A percentile compares a stretch with the other conserved stretches of the same genome.
Conservation (phyloP, 495 filamentous ascomycete species). For the Penicillium soppii region DNA sequence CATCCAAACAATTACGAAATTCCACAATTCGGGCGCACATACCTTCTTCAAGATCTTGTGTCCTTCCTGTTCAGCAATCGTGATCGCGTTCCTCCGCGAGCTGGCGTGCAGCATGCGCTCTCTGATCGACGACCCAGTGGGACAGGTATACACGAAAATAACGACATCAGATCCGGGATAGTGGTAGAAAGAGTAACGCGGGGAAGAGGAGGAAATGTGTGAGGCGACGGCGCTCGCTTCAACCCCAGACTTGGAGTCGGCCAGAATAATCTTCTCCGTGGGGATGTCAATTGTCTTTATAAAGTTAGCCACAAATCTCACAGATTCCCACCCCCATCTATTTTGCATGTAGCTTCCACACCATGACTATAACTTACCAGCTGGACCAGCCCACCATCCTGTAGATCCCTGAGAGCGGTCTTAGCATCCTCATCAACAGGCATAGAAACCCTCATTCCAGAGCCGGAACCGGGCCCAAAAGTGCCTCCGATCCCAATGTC, state of each 20-base stretch:
- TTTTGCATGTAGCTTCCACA: conserved; percentile 2
- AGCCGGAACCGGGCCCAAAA: conserved; percentile 53
- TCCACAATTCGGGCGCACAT: conserved; percentile 10
- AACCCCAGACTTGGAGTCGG: conserved; percentile 50
- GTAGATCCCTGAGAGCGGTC: conserved; percentile 60
- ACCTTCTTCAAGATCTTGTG: conserved; percentile 75
- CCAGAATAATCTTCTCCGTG: conserved; percentile 77
- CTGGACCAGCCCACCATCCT: conserved; percentile 67
- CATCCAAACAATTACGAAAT: conserved; percentile 6
- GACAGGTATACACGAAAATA: conserved; percentile 94
- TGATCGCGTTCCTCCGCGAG: conserved; percentile 69
- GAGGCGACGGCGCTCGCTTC: conserved; percentile 51
- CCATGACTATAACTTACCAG: conserved; percentile 58
- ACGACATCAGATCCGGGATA: conserved; percentile 64
- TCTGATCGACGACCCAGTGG: conserved; percentile 75
- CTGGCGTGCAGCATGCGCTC: conserved; percentile 94
- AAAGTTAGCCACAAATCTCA: conserved; percentile 29
- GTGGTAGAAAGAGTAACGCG: conserved; percentile 88
- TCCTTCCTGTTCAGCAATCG: conserved; percentile 67
- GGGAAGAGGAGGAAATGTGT: conserved; percentile 75
- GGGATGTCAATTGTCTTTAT: conserved; percentile 59
- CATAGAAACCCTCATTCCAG: conserved; percentile 59
- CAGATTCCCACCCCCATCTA: conserved; percentile 1
- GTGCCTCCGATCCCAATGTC: conserved; percentile 57
- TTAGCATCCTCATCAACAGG: conserved; percentile 68